Base-by-base conservation (phyloP, 257 asterid species). In the Catharanthus roseus region DNA sequence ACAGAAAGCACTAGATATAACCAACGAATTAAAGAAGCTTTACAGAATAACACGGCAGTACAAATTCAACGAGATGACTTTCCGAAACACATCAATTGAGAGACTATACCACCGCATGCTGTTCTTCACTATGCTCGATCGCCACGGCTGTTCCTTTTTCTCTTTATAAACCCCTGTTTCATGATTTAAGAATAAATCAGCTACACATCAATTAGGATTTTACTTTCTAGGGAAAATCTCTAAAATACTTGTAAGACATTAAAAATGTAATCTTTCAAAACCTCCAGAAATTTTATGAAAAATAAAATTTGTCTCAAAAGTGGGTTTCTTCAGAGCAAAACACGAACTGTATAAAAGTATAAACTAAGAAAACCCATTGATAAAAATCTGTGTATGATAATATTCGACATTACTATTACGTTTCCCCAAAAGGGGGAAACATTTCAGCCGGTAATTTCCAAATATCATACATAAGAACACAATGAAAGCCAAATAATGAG, bases 1-100 rank as follows among this genome's bases (percentile, higher is more conserved):
- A 57, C 45, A 31, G 39, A 41, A 51, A 50, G 66, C 63, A 64
- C 12, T 51, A 56, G 57, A 2, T 15, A 0, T 12, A 65, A 45
- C 5, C 36, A 58, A 71, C 45, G 69, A 77, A 75, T 24, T 28
- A 42, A 78, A 50, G 75, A 39, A 42, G 65, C 57, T 58, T 85
- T 90, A 93, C 75, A 93, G 98, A 79, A 93, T 90, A 76, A 93
- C 98, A 12, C 87, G 96, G 86, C 97, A 91, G 77, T 86, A 91
- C 84, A 93, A 82, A 81, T 93, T 89, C 89, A 91, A 80, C 49
- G 93, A 85, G 90, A 89, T 80, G 71, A 87, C 95, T 93, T 85
- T 86, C 33, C 84, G 86, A 73, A 82, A 85, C 42, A 90, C 96
- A 41, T 89, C 95, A 78, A 90, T 77, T 24, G 95, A 93, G 31